Base-by-base conservation (phyloP, 108 stramenopile species). In the Conticribra weissflogii region DNA sequence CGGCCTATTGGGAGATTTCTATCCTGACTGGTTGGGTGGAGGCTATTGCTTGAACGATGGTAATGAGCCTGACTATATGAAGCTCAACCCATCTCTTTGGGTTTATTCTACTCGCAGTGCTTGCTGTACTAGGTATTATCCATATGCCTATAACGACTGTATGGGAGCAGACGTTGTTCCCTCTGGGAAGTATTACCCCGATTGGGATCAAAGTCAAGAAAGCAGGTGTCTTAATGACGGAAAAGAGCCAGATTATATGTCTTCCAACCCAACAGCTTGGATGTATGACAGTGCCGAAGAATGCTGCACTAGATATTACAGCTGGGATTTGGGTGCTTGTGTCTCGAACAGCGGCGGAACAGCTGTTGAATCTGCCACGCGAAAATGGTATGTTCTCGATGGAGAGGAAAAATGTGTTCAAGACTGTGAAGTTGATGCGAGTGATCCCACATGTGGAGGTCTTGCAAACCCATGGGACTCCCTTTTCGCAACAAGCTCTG, bases 21-120 rank as follows among this genome's bases (percentile, higher is more conserved):
- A 68, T 21, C 67, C 67, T 32, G 56, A 48, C 18, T 68, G 67
- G 67, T 30, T 29, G 31, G 34, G 53, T 24, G 21, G 19, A 32
- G 45, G 46, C 1, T 57, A 68, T 29, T 68, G 67, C 34, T n/a
- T 2, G 2, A 68, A 68, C 57, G 67, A 68, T 29, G 65, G 65
- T 31, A 62, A 62, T 19, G 18, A 62, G 29, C 61, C 67, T 15
- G n/a, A 36, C 14, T 68, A 68, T 36, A 68, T 68, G 67, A 16
- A 47, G 21, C 29, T 21, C n/a, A 14, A 12, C 21, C 31, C 54
- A 0, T 41, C 30, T 1, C 4, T 19, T 18, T 68, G 67, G 67
- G n/a, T 68, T 3, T 47, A 32, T 1, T 0, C 2, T 12, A 55
- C 54, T 46, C 21, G 55, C n/a, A 12, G 8, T 34, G 54, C 29